Evolutionary conservation across 2,329 filamentous ascomycete species (phyloP), one percentile per base, ranked within the genome.

Genomic region (Chrysosporium queenslandicum): DNA sequence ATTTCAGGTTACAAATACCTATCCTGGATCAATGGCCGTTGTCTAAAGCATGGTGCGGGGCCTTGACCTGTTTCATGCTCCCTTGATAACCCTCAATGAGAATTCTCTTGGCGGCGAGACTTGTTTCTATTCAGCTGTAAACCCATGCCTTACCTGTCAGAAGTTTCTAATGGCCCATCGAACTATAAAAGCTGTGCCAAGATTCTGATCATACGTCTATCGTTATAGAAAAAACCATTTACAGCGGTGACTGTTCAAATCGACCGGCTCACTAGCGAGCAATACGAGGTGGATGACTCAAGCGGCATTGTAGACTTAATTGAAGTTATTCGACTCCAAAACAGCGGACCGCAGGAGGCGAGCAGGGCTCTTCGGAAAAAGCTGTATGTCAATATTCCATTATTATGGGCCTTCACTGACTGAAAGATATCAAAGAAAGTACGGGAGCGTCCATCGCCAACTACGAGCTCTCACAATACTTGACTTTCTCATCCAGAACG

Each of bases 321-420:
- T 58, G 92, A 98, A 69, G 88, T 92, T 53, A 87, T 98, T 66
- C 85, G 86, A 59, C 81, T 98, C 54, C 92, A 98, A 70, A 77
- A 79, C 23, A 86, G 86, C 5, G 92, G 92, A 0, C 88, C 92
- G 1, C 79, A 81, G 11, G 92, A 98, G 74, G 90, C 90, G 54
- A 88, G 91, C 50, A 82, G 92, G 64, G 90, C 92, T 45, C 80
- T 98, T 61, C 82, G 92, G 55, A 98, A 98, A 79, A 97, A 97
- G 75, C 80, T 98, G 77, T 83, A 68, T 64, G 79, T 66, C 56
- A 11, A 42, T 30, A 16, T 3, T 51, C n/a, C 32, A 20, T n/a
- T 3, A n/a, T 6, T 21, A 11, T 8, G 7, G 16, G 18, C 25
- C 42, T 9, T 25, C 23, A 37, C 37, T 42, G 50, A 54, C 60